Conservation (phyloP, 176 grass and related monocot genomes). For the Poa annua region DNA sequence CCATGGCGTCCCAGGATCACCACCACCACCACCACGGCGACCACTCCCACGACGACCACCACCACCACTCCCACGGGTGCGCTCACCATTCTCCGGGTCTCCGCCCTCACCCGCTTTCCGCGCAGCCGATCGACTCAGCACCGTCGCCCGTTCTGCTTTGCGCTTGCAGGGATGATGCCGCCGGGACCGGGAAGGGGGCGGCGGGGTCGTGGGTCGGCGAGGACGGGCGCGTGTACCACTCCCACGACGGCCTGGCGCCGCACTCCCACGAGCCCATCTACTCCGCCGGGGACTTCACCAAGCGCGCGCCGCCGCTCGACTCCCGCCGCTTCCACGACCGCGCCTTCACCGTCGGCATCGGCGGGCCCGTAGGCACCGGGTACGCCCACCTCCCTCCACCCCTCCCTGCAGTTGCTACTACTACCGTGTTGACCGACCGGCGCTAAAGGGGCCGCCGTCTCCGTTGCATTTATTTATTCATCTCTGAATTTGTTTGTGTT, state of each 20-base stretch:
- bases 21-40: conserved; percentile 34
- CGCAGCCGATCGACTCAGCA: not conserved
- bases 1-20: conserved; percentile 74
- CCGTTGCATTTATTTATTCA: not conserved
- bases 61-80: conserved; percentile 54
- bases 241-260: conserved; percentile 91
- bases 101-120: not conserved
- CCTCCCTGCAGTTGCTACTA: not conserved
- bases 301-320: conserved; percentile 70
- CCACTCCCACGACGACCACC: conserved; percentile 36
- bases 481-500: not conserved
- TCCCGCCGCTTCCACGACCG: conserved; percentile 76
- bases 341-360: conserved; percentile 95
- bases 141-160: not conserved
- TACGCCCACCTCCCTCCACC: not conserved
- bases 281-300: conserved; percentile 87
- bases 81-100: not conserved
- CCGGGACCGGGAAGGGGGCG: not conserved
- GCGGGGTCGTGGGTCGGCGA: conserved; percentile 64
- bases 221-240: conserved; percentile 86
- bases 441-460: not conserved
- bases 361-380: conserved; percentile 95
- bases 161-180: conserved; percentile 36
- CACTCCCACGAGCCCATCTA: conserved; percentile 99
- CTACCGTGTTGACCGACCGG: not conserved